These are phyloP conservation scores for Miamiensis avidus DNA, from an alignment of 169 alveolate species.

Conservation along the genomic window DNA sequence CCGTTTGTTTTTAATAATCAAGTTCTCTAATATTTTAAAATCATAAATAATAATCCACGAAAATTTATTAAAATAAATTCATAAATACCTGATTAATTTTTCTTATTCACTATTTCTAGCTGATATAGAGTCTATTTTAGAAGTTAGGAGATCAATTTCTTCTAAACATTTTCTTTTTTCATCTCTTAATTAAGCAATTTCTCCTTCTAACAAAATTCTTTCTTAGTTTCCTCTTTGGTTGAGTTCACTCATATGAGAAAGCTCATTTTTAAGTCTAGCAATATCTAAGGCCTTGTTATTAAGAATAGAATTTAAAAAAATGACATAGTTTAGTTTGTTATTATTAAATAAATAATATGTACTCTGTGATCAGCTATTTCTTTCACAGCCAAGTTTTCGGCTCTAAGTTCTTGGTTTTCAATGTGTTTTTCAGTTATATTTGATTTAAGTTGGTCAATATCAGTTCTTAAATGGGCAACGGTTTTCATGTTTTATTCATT, in stretches of 20 bases:
- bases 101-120: conserved; percentile 34
- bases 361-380: conserved; percentile 41
- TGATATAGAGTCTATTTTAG: conserved; percentile 14
- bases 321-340: background rate
- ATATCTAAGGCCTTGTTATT: conserved; percentile 26
- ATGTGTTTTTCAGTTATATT: conserved; percentile 46
- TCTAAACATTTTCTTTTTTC: conserved; percentile 27
- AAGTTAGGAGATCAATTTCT: background rate
- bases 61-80: too few species aligned
- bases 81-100: background rate
- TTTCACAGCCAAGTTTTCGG: conserved; percentile 45
- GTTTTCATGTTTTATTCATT: conserved; percentile 33
- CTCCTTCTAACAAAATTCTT: conserved; percentile 23
- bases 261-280: conserved; percentile 33
- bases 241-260: conserved; percentile 8
- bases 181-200: conserved; percentile 25
- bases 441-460: conserved; percentile 39
- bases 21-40: conserved; percentile 7
- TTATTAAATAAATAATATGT: background rate
- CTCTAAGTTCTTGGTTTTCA: conserved; percentile 41
- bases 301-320: too few species aligned
- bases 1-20: conserved; percentile 6
- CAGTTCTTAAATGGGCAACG: conserved; percentile 24
- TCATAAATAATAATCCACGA: background rate
- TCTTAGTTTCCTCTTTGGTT: conserved; percentile 20